Conservation (phyloP, 257 asterid genomes). For the Datura wrightii region DNA sequence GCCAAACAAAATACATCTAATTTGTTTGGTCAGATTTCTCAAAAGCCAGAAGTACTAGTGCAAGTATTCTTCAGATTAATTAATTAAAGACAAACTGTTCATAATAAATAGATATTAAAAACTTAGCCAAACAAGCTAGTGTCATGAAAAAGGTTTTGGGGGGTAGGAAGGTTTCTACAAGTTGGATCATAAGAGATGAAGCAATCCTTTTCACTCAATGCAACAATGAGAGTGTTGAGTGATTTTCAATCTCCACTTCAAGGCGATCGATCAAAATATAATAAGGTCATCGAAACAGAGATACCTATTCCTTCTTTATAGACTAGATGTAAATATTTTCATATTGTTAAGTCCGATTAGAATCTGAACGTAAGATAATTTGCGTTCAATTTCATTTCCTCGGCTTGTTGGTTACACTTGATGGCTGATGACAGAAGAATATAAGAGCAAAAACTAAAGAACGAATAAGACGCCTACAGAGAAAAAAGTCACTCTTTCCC, state of each 20-base stretch:
- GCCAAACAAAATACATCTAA: neutral
- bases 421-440: neutral
- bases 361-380: neutral
- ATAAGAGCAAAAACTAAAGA: neutral
- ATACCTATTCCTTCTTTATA: neutral
- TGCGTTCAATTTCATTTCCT: neutral
- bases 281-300: neutral
- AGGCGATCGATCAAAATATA: neutral
- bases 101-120: neutral
- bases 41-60: too few relatives aligned
- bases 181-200: neutral
- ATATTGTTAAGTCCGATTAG: neutral
- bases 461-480: neutral
- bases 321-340: neutral
- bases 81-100: neutral
- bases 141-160: neutral
- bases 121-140: neutral
- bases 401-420: neutral
- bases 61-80: neutral
- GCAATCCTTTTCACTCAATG: neutral
- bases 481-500: neutral
- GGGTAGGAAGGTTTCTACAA: neutral
- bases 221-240: neutral
- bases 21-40: too few relatives aligned
- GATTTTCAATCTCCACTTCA: neutral